phyloP scores from a whole-genome alignment of 768 basidiomycete genomes.

The Leucocoprinus leucothites region DNA sequence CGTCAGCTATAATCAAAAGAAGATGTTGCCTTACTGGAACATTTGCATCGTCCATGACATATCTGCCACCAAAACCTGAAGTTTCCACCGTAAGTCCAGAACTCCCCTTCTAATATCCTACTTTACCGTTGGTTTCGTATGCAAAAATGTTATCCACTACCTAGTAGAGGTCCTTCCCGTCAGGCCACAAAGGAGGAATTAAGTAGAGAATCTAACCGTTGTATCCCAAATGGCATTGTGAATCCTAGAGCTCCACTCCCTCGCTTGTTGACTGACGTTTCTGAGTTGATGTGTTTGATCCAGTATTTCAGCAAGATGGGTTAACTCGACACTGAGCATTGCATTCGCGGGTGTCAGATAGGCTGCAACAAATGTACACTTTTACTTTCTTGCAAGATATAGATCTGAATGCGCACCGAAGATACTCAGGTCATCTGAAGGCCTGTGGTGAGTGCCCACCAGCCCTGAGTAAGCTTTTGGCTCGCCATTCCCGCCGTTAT shows the following conservation, averaged over 20 bases:
- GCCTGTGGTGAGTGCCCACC: slow-evolving; percentile 74
- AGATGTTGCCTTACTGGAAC: slow-evolving; percentile 55
- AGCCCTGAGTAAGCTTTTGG: slow-evolving; percentile 73
- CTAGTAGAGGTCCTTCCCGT: slow-evolving; percentile 27
- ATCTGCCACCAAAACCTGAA: slow-evolving; percentile 62
- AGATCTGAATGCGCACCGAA: slow-evolving; percentile 45
- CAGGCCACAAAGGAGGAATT: background rate
- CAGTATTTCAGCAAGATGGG: slow-evolving; percentile 56
- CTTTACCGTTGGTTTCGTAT: slow-evolving; percentile 70
- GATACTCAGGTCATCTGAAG: slow-evolving; percentile 69
- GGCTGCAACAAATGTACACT: slow-evolving; percentile 33
- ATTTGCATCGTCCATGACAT: slow-evolving; percentile 86
- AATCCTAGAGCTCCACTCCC: slow-evolving; percentile 55
- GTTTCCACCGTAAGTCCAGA: background rate
- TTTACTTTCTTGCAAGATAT: background rate
- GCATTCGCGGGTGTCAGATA: slow-evolving; percentile 80
- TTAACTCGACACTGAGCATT: slow-evolving; percentile 75
- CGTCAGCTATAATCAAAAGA: background rate
- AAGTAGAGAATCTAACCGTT: slow-evolving; percentile 38
- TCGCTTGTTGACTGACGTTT: slow-evolving; percentile 53
- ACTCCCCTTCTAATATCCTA: background rate
- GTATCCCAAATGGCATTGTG: slow-evolving; percentile 58
- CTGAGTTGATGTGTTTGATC: slow-evolving; percentile 43
- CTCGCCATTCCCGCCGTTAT: slow-evolving; percentile 71
- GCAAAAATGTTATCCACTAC: slow-evolving; percentile 65